Evolutionary conservation across 116 monocot species (phyloP), one percentile per base, ranked within the genome.

Genomic region (Cymodocea nodosa): DNA sequence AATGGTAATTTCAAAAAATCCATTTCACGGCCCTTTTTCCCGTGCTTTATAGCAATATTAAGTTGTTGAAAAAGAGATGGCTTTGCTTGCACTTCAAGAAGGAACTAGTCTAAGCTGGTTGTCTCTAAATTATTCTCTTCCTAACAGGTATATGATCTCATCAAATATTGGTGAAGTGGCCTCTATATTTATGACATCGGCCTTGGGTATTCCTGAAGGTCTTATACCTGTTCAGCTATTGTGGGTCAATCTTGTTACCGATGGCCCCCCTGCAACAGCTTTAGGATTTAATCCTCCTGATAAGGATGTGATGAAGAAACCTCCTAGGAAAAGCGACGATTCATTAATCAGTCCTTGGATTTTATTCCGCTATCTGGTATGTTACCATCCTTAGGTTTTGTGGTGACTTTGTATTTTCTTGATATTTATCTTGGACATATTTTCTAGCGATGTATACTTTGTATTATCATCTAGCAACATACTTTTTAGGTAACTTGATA

Each of bases 201-300:
- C 95, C 51, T 69, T 95, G 56, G 95, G 95, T 36, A 90, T 95
- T 76, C 95, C 95, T 30, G 95, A 95, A 73, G 91, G 95, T 49
- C 68, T 95, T 56, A 95, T 95, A 50, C 91, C 95, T 9, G 95
- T 95, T 70, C 95, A 95, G 69, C 83, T 95, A 17, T 70, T 95
- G 52, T 95, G 95, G 95, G 95, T 95, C 69, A 95, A 95, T 70
- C 81, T 95, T 44, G 95, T 95, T 20, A 95, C 95, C 1, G 95
- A 95, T 82, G 95, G 95, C 0, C 95, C 95, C 13, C 95, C 95
- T 66, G 95, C 95, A n/a, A 95, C 95, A 30, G 95, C 95, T 51
- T 70, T 95, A 60, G 91, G 95, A 65, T 95, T 95, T 66, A 95
- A 95, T 64, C 95, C 95, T 40, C 95, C 95, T 59, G 95, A 95